phyloP scores from a whole-genome alignment of 805 yeast species.

The Yamadazyma tumulicola region DNA sequence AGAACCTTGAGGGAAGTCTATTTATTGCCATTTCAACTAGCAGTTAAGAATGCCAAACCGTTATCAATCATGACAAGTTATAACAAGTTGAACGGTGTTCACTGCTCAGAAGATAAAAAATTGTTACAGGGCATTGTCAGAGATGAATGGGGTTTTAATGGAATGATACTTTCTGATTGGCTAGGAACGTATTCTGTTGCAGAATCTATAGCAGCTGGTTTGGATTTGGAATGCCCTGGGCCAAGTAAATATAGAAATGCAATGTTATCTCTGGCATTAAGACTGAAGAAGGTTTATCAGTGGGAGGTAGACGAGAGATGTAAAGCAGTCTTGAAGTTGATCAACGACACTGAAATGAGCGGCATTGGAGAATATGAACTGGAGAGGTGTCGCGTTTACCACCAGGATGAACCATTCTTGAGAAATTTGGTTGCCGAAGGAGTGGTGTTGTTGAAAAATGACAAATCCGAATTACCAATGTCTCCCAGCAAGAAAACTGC shows the following conservation, averaged over 20 bases:
- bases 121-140: conserved; percentile 20
- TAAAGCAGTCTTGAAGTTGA: conserved; percentile 22
- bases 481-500: conserved; percentile 28
- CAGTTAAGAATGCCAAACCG: conserved; percentile 25
- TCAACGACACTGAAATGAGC: conserved; percentile 18
- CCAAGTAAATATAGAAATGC: conserved; percentile 21
- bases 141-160: conserved; percentile 29
- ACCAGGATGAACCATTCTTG: conserved; percentile 9
- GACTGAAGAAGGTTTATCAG: conserved; percentile 20
- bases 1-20: conserved; percentile 31
- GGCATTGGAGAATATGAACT: conserved; percentile 18
- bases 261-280: conserved; percentile 18
- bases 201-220: conserved; percentile 22
- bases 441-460: conserved; percentile 27
- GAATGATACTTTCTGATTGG: conserved; percentile 31
- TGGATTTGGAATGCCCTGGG: conserved; percentile 34
- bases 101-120: conserved; percentile 20
- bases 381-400: no score
- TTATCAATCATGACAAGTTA: conserved; percentile 27
- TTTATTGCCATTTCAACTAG: conserved; percentile 29
- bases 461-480: conserved; percentile 22
- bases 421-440: conserved; percentile 23
- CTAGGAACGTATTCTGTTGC: conserved; percentile 24
- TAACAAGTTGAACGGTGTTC: conserved; percentile 29
- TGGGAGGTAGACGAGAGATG: conserved; percentile 24